Evolutionary conservation across 169 alveolate species (phyloP).

Genomic region (Cryptosporidium xiaoi): DNA sequence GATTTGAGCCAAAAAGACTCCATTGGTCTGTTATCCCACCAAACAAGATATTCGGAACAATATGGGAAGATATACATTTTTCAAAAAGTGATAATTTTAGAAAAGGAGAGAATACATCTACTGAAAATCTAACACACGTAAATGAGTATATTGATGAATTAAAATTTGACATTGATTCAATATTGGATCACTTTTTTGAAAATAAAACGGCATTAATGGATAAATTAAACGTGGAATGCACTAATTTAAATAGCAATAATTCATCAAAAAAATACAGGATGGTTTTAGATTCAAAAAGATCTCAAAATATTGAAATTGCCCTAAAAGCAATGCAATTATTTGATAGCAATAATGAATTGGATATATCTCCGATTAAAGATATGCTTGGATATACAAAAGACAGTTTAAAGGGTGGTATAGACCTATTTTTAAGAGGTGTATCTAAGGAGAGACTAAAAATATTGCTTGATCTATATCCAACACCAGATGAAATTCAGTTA

Average conservation of each 20-base stretch:
- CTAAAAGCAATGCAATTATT: conserved; percentile 64
- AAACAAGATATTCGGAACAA: conserved; percentile 57
- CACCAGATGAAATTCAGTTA: conserved; percentile 68
- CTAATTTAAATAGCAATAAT: not conserved
- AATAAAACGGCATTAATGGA: conserved; percentile 29
- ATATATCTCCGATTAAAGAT: conserved; percentile 46
- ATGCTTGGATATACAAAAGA: conserved; percentile 64
- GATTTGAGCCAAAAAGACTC: conserved; percentile 64
- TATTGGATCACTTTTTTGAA: conserved; percentile 57
- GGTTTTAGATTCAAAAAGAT: conserved; percentile 71
- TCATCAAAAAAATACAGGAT: conserved; percentile 39
- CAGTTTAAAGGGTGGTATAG: conserved; percentile 29
- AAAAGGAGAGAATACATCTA: not conserved
- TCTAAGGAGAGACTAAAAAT: conserved; percentile 63
- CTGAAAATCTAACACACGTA: not conserved
- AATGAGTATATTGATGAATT: conserved; percentile 16
- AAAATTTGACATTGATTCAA: conserved; percentile 30
- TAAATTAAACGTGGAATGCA: conserved; percentile 23
- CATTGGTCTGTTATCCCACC: conserved; percentile 74
- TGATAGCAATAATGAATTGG: conserved; percentile 53
- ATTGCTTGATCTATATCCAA: conserved; percentile 58
- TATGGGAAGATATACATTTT: conserved; percentile 68
- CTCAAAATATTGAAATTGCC: conserved; percentile 67
- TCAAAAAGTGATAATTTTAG: not conserved
- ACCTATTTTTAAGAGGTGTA: conserved; percentile 58